Percentiles rank a stretch among this genome's conserved stretches.
Evolutionary conservation across 2,329 filamentous ascomycete genomes (phyloP).

Genomic region (Monosporascus sp.): DNA sequence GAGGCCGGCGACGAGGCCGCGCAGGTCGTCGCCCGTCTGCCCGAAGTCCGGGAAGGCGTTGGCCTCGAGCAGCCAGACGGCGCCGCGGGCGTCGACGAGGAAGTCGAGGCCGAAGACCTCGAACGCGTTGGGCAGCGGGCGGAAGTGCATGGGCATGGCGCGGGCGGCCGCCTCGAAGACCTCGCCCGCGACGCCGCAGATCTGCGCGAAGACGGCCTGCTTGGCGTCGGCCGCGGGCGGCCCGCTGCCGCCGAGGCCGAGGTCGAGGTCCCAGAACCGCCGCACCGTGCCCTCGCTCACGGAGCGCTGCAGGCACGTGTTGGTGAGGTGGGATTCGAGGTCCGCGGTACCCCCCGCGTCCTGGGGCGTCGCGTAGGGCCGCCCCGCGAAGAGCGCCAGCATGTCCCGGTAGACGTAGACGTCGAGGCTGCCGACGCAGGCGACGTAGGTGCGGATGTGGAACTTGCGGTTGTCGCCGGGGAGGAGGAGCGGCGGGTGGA

Average conservation of each 20-base stretch:
- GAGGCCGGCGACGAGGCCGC: conserved; percentile 65
- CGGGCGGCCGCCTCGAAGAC: conserved; percentile 81
- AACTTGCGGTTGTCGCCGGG: conserved; percentile 70
- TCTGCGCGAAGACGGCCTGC: conserved; percentile 63
- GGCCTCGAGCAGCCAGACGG: conserved; percentile 76
- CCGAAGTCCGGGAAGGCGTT: conserved; percentile 96
- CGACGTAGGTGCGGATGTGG: conserved; percentile 88
- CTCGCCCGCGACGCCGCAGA: conserved; percentile 67
- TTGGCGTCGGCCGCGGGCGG: conserved; percentile 39
- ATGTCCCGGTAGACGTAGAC: conserved; percentile 86
- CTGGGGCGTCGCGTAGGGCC: conserved; percentile 64
- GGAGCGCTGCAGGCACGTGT: conserved; percentile 80
- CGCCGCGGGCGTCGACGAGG: conserved; percentile 62
- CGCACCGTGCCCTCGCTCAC: conserved; percentile 61
- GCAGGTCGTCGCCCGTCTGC: conserved; percentile 77
- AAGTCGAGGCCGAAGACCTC: conserved; percentile 93
- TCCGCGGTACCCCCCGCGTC: conserved; percentile 34
- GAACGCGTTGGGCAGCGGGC: conserved; percentile 80
- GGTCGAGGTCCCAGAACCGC: conserved; percentile 65
- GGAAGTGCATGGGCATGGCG: conserved; percentile 85
- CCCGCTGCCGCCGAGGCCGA: conserved; percentile 8
- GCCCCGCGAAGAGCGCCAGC: conserved; percentile 86
- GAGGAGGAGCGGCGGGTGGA: conserved; percentile 78
- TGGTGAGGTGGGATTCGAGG: conserved; percentile 79
- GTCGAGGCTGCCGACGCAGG: conserved; percentile 70